Evolutionary conservation across 2,329 filamentous ascomycete species (phyloP).

Genomic region (Leptosphaerulina australis): DNA sequence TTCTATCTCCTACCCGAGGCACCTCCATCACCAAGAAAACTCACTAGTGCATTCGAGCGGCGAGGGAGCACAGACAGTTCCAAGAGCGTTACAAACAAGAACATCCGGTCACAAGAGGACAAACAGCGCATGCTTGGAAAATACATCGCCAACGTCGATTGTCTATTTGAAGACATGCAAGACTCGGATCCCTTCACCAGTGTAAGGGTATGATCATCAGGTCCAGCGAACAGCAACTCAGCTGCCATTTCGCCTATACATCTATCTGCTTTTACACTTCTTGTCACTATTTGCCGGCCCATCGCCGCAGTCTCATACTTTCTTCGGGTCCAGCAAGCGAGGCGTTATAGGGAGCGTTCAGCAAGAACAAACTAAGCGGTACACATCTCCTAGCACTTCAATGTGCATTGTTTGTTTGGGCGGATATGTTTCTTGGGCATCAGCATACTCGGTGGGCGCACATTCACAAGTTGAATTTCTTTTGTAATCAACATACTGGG

Average conservation of each 20-base stretch:
- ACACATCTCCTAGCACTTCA: constrained; percentile 12
- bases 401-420: constrained; percentile 13
- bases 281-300: constrained; percentile 20
- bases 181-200: constrained; percentile 68
- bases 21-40: constrained; percentile 52
- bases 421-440: constrained; percentile 13
- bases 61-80: constrained; percentile 39
- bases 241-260: constrained; percentile 22
- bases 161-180: constrained; percentile 81
- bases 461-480: constrained; percentile 8
- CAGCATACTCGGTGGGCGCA: constrained; percentile 17
- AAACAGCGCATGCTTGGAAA: constrained; percentile 80
- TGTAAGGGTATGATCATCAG: constrained; percentile 26
- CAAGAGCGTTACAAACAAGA: constrained; percentile 39
- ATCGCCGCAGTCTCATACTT: constrained; percentile 15
- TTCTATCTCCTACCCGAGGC: constrained; percentile 98
- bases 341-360: constrained; percentile 32
- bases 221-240: not conserved
- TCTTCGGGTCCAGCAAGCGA: constrained; percentile 30
- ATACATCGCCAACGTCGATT: constrained; percentile 79
- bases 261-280: constrained; percentile 20
- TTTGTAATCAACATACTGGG: constrained; percentile 17
- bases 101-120: constrained; percentile 72
- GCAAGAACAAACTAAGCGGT: constrained; percentile 19
- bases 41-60: constrained; percentile 41